Percentiles rank a stretch among this genome's conserved stretches.
phyloP scores from a whole-genome alignment of 768 basidiomycete genomes.

The Strobilomyces dryophilus region DNA sequence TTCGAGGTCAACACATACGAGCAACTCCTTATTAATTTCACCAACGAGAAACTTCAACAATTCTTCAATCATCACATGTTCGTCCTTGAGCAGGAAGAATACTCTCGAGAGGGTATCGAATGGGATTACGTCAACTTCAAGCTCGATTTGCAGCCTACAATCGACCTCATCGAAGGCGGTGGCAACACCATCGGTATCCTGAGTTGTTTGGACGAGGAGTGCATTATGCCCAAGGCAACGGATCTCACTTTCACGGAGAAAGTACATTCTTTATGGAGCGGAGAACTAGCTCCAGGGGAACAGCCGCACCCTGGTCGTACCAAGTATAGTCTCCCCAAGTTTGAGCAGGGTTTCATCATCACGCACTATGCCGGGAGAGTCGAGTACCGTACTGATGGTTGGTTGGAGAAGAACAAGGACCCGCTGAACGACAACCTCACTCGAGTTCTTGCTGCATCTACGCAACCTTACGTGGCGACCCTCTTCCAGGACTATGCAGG shows the following conservation, averaged over 20 bases:
- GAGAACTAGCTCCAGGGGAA: slow-evolving; percentile 39
- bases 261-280: slow-evolving; percentile 71
- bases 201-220: slow-evolving; percentile 93
- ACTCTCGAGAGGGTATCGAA: slow-evolving; percentile 90
- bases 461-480: slow-evolving; percentile 73
- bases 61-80: slow-evolving; percentile 99
- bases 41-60: slow-evolving; percentile 97
- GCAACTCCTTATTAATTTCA: slow-evolving; percentile 97
- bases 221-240: slow-evolving; percentile 99
- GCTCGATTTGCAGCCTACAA: slow-evolving; percentile 94
- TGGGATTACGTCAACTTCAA: slow-evolving; percentile 99
- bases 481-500: slow-evolving; percentile 84
- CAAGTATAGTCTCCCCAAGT: slow-evolving; percentile 84
- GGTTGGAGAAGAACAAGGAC: slow-evolving; percentile 99
- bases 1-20: slow-evolving; percentile 94
- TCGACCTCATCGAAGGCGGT: slow-evolving; percentile 91
- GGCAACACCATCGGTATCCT: slow-evolving; percentile 77
- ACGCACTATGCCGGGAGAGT: slow-evolving; percentile 97
- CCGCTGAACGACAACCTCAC: slow-evolving; percentile 96
- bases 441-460: slow-evolving; percentile 77
- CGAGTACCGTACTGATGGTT: slow-evolving; percentile 92
- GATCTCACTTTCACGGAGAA: slow-evolving; percentile 95
- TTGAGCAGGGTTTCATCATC: slow-evolving; percentile 92
- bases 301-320: slow-evolving; percentile 65
- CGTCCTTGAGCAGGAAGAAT: slow-evolving; percentile 98